Conservation (phyloP, 495 filamentous ascomycete genomes). For the Sabuloglossum arenarium region DNA sequence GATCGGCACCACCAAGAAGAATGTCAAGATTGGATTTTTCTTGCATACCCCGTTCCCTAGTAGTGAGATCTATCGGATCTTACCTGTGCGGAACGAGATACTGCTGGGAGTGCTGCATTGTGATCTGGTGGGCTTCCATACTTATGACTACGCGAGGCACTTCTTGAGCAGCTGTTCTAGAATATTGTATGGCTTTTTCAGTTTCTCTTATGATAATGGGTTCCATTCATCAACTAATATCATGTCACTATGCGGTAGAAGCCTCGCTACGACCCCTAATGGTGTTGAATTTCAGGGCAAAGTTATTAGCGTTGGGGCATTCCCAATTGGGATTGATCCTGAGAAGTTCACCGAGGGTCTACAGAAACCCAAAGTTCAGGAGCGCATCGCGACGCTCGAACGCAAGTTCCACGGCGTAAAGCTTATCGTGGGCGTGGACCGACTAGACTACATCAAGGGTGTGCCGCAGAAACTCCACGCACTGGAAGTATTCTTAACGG, state of each 20-base stretch:
- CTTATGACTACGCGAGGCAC: conserved; percentile 81
- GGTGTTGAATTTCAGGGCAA: conserved; percentile 59
- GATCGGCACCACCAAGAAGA: conserved; percentile 42
- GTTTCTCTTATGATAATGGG: neutral
- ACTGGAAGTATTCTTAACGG: conserved; percentile 72
- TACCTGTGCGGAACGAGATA: conserved; percentile 71
- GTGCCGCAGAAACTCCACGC: conserved; percentile 89
- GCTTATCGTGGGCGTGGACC: conserved; percentile 81
- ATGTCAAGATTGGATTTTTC: conserved; percentile 84
- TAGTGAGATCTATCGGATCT: conserved; percentile 74
- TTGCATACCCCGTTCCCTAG: conserved; percentile 89
- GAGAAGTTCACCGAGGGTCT: conserved; percentile 84
- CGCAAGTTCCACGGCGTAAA: conserved; percentile 72
- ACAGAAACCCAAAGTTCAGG: conserved; percentile 55
- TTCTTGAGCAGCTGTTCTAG: conserved; percentile 71
- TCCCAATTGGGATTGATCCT: conserved; percentile 88
- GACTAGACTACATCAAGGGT: conserved; percentile 90
- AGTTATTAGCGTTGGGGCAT: conserved; percentile 55
- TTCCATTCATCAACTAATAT: neutral
- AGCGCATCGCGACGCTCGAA: conserved; percentile 54
- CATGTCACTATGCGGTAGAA: conserved; percentile 24
- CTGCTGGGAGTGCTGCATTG: conserved; percentile 61
- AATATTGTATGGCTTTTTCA: conserved; percentile 39
- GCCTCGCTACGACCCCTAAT: conserved; percentile 60
- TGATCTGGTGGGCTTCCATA: conserved; percentile 86